phyloP scores from a whole-genome alignment of 2,329 filamentous ascomycete species.

The Dichotomopilus funicola region DNA sequence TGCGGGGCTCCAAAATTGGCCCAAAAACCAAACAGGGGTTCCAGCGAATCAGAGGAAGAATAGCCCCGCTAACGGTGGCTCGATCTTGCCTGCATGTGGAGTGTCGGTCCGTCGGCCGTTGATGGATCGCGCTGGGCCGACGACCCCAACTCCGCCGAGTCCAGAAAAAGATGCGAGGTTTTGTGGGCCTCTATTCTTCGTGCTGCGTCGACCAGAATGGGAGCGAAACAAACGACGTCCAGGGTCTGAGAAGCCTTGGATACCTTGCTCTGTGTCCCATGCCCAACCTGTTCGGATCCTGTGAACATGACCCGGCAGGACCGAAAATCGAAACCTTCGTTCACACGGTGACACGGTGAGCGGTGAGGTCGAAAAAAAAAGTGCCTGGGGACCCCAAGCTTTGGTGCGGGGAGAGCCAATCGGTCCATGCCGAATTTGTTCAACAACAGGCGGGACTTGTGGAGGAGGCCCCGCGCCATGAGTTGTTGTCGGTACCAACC shows the following conservation, averaged over 20 bases:
- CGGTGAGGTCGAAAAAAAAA: constrained; percentile 3
- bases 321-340: too few species aligned
- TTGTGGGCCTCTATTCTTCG: too few species aligned
- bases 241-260: too few species aligned
- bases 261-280: too few species aligned
- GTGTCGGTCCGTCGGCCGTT: constrained; percentile 28
- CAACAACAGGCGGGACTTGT: constrained; percentile 18
- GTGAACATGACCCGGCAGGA: too few species aligned
- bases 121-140: constrained; percentile 16
- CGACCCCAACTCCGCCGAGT: constrained; percentile 10
- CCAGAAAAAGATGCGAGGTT: neutral
- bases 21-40: neutral
- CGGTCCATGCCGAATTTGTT: constrained; percentile 10
- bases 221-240: too few species aligned
- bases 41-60: constrained; percentile 19
- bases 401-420: constrained; percentile 7
- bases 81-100: constrained; percentile 27
- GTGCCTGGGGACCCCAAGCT: neutral
- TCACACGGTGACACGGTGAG: constrained; percentile 1
- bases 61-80: constrained; percentile 15
- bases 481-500: constrained; percentile 15
- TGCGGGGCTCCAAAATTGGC: constrained; percentile 2
- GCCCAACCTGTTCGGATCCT: too few species aligned
- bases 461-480: constrained; percentile 17
- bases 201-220: too few species aligned